A percentile compares a stretch with the other conserved stretches of the same genome.
Evolutionary conservation across 169 alveolate species (phyloP).

Genomic region (Babesia gibsoni): DNA sequence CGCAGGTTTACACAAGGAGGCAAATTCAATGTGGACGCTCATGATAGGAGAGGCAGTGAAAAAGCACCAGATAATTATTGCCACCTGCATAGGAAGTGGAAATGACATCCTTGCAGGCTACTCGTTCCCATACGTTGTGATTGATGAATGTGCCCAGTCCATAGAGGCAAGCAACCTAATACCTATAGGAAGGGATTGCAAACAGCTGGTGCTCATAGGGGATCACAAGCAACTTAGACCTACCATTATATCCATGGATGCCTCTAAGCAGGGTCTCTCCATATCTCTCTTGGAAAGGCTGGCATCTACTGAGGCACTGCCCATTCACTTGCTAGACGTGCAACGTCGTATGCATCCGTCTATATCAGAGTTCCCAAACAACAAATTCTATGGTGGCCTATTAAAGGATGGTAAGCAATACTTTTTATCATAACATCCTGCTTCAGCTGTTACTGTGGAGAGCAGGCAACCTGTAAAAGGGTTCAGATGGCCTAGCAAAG

Average conservation of each 20-base stretch:
- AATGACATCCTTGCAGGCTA: constrained; percentile 76
- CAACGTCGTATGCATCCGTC: constrained; percentile 97
- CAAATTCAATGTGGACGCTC: constrained; percentile 65
- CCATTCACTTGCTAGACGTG: constrained; percentile 80
- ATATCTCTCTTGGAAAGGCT: constrained; percentile 86
- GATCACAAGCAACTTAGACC: constrained; percentile 98
- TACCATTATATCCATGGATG: constrained; percentile 89
- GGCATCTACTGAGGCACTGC: constrained; percentile 69
- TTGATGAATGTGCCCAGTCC: constrained; percentile 87
- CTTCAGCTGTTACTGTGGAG: constrained; percentile 27
- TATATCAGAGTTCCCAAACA: constrained; percentile 91
- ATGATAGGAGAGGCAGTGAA: constrained; percentile 67
- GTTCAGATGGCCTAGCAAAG: constrained; percentile 65
- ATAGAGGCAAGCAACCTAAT: constrained; percentile 65
- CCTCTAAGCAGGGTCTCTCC: constrained; percentile 75
- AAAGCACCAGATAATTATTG: constrained; percentile 76
- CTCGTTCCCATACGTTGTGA: constrained; percentile 76
- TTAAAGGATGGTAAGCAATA: constrained; percentile 45
- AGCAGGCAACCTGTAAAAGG: constrained; percentile 64
- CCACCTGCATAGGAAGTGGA: constrained; percentile 86
- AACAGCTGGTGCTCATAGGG: constrained; percentile 89
- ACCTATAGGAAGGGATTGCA: constrained; percentile 81
- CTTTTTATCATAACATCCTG: not conserved
- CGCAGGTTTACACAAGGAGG: constrained; percentile 70
- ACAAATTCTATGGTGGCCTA: constrained; percentile 83